Evolutionary conservation across 805 yeast genomes (phyloP).

Genomic region (Lachancea dasiensis): DNA sequence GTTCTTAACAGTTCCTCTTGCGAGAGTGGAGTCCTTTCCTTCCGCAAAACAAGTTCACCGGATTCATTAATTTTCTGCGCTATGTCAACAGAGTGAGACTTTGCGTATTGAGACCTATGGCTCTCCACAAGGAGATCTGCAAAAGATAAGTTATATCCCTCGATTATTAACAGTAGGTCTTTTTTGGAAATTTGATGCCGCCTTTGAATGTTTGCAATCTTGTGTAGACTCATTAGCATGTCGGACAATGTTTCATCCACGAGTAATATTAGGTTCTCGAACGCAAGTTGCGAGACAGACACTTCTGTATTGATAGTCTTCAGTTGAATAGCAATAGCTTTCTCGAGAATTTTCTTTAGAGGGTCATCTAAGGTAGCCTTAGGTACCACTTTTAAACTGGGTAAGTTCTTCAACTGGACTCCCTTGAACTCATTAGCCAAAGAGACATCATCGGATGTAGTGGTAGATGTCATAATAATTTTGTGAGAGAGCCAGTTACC

Average conservation of each 20-base stretch:
- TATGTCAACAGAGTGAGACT: slow-evolving; percentile 14
- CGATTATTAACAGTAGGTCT: slow-evolving; percentile 44
- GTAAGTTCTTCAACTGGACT: slow-evolving; percentile 11
- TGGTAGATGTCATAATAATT: too few species aligned
- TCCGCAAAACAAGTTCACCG: slow-evolving; percentile 10
- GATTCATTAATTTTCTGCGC: slow-evolving; percentile 7
- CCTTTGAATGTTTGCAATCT: slow-evolving; percentile 53
- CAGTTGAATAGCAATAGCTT: slow-evolving; percentile 36
- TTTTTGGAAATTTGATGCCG: slow-evolving; percentile 46
- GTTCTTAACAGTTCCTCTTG: slow-evolving; percentile 12
- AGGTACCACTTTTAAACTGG: slow-evolving; percentile 19
- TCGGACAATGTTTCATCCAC: slow-evolving; percentile 35
- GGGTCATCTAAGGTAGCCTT: slow-evolving; percentile 18
- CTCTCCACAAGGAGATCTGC: slow-evolving; percentile 37
- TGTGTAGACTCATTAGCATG: slow-evolving; percentile 40
- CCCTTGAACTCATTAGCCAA: neutral
- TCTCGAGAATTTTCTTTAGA: slow-evolving; percentile 20
- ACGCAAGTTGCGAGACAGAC: slow-evolving; percentile 31
- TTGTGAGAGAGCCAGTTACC: too few species aligned
- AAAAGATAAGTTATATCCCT: slow-evolving; percentile 38
- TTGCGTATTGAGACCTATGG: slow-evolving; percentile 21
- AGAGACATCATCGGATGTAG: too few species aligned
- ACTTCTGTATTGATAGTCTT: slow-evolving; percentile 30
- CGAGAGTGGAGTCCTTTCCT: slow-evolving; percentile 7
- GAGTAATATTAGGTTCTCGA: slow-evolving; percentile 35